Evolutionary conservation across 495 filamentous ascomycete genomes (phyloP).

Genomic region (Geoglossum glabrum): DNA sequence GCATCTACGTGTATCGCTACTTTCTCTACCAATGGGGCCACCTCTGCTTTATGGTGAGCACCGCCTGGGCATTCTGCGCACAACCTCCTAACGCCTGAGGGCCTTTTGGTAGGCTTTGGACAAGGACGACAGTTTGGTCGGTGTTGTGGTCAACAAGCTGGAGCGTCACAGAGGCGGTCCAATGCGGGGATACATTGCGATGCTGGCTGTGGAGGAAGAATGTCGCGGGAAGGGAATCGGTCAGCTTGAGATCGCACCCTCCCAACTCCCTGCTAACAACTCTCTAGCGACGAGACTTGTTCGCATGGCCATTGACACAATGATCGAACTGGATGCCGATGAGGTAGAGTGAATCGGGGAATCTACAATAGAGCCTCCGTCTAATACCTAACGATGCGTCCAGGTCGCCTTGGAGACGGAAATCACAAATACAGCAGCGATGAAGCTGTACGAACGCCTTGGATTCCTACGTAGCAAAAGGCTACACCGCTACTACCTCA

Average conservation of each 20-base stretch:
- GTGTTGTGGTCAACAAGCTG: conserved; percentile 91
- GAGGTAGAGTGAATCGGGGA: conserved; percentile 29
- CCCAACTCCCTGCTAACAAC: not conserved
- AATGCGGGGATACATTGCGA: conserved; percentile 89
- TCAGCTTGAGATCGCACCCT: not conserved
- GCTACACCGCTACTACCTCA: conserved; percentile 88
- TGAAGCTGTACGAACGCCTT: conserved; percentile 81
- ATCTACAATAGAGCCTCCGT: not conserved
- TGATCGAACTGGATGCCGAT: conserved; percentile 67
- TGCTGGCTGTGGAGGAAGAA: conserved; percentile 70
- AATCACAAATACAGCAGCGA: conserved; percentile 77
- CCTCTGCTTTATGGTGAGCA: conserved; percentile 68
- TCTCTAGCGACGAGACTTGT: conserved; percentile 60
- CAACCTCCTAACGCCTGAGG: conserved; percentile 12
- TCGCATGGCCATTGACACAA: conserved; percentile 75
- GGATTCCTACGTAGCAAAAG: conserved; percentile 88
- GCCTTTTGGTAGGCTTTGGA: conserved; percentile 41
- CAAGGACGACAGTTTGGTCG: conserved; percentile 35
- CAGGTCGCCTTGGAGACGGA: conserved; percentile 91
- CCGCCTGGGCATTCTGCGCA: not conserved
- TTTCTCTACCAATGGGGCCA: conserved; percentile 98
- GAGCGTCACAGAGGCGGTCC: conserved; percentile 70
- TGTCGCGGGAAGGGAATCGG: conserved; percentile 65
- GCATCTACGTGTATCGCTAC: conserved; percentile 98
- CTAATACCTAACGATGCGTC: not conserved